Evolutionary conservation across 2,329 filamentous ascomycete species (phyloP), one percentile per base, ranked within the genome.

Genomic region (Lachnellula arida): DNA sequence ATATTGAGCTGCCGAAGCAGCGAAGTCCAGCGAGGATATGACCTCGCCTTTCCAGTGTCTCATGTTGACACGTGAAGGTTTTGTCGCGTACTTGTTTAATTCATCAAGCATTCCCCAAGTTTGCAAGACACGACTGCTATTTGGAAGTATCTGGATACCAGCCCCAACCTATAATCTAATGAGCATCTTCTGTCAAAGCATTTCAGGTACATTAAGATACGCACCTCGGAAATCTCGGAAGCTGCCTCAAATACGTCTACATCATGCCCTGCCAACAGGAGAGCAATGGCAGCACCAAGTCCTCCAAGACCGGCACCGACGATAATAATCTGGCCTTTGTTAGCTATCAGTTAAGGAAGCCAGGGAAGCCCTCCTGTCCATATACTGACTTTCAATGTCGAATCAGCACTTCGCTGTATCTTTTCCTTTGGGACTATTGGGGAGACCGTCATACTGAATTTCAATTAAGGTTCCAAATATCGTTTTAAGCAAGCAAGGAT

Each of bases 281-380:
- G 57, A 6, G 65, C 57, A 15, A 69, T 68, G 43, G 67, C 66
- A 17, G 75, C 72, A 15, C 74, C 72, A 8, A 84, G 71, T 5
- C 81, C 81, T 23, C 78, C 78, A 19, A 83, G 72, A 5, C 81
- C 81, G 9, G 79, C 81, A n/a, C 81, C 81, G 19, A 81, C 74
- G 25, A 83, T 70, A 22, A 81, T 72, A 25, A 81, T 56, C 63
- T 66, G 47, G 14, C 22, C 8, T 9, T 14, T 37, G 22, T 53
- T 42, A 48, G 46, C 8, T 22, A 49, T 39, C 15, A 11, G 25
- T 32, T 37, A 14, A 39, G 22, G 22, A 47, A 23, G 22, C n/a
- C 5, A 14, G 14, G n/a, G 0, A 15, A 39, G 17, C 17, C n/a
- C 35, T 50, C 12, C 28, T 14, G 42, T 52, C 43, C 19, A 28